A percentile compares a stretch with the other conserved stretches of the same genome.
These are phyloP conservation scores for Trametes hirsuta DNA, from an alignment of 1,284 basidiomycete genomes.

Conservation along the genomic window DNA sequence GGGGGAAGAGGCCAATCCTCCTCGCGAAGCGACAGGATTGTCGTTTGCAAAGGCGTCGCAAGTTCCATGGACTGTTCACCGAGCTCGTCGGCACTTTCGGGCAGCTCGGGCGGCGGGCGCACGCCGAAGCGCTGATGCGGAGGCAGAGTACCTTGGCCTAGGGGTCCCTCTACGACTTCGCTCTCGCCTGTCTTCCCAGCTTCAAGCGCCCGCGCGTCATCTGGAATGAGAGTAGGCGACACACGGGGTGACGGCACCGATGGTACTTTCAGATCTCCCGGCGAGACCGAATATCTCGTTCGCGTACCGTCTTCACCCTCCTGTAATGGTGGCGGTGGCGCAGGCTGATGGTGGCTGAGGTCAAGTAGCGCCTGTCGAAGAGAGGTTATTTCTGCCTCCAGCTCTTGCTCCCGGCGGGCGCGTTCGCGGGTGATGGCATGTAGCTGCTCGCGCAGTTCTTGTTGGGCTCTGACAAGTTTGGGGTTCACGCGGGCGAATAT, in stretches of 20 bases:
- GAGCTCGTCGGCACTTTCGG: slow-evolving; percentile 22
- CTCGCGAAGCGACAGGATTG: slow-evolving; percentile 30
- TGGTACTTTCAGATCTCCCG: slow-evolving; percentile 7
- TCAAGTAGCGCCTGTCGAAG: slow-evolving; percentile 15
- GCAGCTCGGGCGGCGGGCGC: not conserved
- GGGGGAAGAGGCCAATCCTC: slow-evolving; percentile 18
- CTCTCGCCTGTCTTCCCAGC: not conserved
- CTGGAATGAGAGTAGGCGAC: slow-evolving; percentile 4
- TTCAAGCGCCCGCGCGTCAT: not conserved
- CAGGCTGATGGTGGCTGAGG: not conserved
- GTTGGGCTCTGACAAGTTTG: slow-evolving; percentile 13
- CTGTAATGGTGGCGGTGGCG: not conserved
- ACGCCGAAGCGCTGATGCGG: not conserved
- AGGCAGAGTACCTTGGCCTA: not conserved
- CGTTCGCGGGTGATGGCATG: slow-evolving; percentile 12
- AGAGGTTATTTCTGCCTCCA: slow-evolving; percentile 20
- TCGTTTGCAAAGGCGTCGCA: slow-evolving; percentile 56
- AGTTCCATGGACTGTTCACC: slow-evolving; percentile 60
- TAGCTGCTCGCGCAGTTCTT: slow-evolving; percentile 14
- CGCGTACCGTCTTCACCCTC: not conserved
- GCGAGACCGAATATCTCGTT: not conserved
- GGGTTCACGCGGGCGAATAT: not conserved
- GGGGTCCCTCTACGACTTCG: not conserved
- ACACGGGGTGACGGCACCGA: slow-evolving; percentile 7
- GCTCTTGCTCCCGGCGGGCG: slow-evolving; percentile 19